Percentiles rank a stretch among this genome's conserved stretches.
Evolutionary conservation across 805 yeast genomes (phyloP).

Genomic region (Saturnispora ahearnii): DNA sequence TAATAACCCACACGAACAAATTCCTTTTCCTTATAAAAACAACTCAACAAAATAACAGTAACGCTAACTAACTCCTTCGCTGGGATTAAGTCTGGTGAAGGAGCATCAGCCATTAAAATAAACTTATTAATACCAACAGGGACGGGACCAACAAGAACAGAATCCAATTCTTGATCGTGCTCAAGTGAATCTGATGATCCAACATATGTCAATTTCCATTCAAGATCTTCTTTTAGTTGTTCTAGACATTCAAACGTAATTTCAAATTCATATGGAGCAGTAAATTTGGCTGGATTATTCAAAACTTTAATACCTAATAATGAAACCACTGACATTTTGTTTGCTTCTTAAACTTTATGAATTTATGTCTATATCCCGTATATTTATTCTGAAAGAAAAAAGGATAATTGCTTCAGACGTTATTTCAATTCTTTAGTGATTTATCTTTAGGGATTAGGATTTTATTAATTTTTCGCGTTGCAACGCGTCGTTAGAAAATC

Average conservation of each 20-base stretch:
- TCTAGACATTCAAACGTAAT: constrained; percentile 96
- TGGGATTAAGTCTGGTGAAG: constrained; percentile 91
- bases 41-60: constrained; percentile 85
- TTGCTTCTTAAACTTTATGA: neutral
- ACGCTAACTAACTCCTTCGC: constrained; percentile 92
- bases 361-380: no score
- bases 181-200: constrained; percentile 92
- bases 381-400: neutral
- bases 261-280: constrained; percentile 91
- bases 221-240: constrained; percentile 83
- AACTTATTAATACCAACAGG: constrained; percentile 96
- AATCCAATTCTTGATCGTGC: constrained; percentile 94
- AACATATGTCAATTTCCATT: constrained; percentile 95
- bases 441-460: neutral
- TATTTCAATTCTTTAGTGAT: neutral
- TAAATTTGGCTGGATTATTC: constrained; percentile 89
- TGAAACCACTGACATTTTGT: constrained; percentile 82
- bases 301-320: constrained; percentile 83
- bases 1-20: constrained; percentile 97
- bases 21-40: constrained; percentile 88
- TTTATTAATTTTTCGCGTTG: neutral
- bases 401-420: neutral
- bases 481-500: neutral
- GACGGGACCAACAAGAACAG: constrained; percentile 95
- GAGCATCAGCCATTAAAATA: constrained; percentile 91